Conservation (phyloP, 2,329 filamentous ascomycete species). For the Nothopassalora personata region DNA sequence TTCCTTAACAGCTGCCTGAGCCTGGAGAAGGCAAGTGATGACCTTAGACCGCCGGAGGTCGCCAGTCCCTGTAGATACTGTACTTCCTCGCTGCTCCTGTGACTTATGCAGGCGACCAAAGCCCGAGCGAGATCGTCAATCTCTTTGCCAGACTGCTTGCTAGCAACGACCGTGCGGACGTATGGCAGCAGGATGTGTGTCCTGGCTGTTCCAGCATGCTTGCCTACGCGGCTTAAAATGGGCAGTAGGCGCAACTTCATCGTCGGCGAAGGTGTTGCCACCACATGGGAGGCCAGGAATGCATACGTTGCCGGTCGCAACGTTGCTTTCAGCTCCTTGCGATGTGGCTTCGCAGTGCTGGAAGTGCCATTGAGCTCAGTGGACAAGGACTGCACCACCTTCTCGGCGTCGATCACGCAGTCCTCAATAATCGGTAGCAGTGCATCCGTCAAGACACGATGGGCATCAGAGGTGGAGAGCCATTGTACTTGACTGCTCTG, state of each 20-base stretch:
- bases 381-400: conserved; percentile 61
- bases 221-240: conserved; percentile 65
- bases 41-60: conserved; percentile 45
- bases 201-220: conserved; percentile 64
- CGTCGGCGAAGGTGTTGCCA: conserved; percentile 60
- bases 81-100: conserved; percentile 55
- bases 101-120: conserved; percentile 49
- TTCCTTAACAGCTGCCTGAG: conserved; percentile 70
- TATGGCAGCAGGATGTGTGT: conserved; percentile 72
- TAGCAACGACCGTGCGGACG: conserved; percentile 61
- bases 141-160: conserved; percentile 48
- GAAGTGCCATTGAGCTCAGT: conserved; percentile 49
- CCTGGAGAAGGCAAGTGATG: conserved; percentile 60
- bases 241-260: conserved; percentile 69
- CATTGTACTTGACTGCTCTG: conserved; percentile 47
- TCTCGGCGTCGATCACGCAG: conserved; percentile 70
- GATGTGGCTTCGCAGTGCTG: conserved; percentile 10
- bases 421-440: conserved; percentile 78
- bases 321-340: conserved; percentile 53
- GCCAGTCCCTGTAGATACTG: conserved; percentile 50
- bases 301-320: conserved; percentile 60
- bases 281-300: conserved; percentile 68
- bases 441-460: conserved; percentile 59
- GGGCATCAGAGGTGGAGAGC: conserved; percentile 54
- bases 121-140: conserved; percentile 50